Base-by-base conservation (phyloP, 2,329 filamentous ascomycete species). In the Stemphylium beticola region DNA sequence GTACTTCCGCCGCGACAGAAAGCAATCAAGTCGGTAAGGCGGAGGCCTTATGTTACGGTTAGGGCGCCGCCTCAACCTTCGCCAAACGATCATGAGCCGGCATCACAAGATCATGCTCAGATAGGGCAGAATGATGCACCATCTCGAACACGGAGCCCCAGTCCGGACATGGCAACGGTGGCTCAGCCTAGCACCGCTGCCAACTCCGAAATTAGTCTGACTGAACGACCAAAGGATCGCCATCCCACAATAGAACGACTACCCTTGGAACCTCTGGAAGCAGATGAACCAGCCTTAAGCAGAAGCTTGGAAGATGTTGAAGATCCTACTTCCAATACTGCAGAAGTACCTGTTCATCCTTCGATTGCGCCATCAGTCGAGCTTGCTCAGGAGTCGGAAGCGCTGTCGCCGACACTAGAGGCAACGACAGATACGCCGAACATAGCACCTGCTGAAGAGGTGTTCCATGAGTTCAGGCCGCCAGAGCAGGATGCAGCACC, bases 1-100 rank as follows among this genome's bases (percentile, higher is more conserved):
- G 41, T 20, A 37, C 6, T 26, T 24, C 40, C 22, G 15, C 32
- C 38, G n/a, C 56, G 49, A 22, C 18, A 42, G n/a, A 49, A 38
- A 39, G 56, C 44, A 18, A 49, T 58, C 36, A 56, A 58, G 45
- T 46, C 56, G 17, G 48, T 43, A 4, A 55, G 31, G 29, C 26
- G 41, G 38, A 34, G 34, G 2, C 15, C 41, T 36, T 32, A 39
- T 36, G 41, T 39, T 9, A 49, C n/a, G 15, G 18, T 45, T 29
- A 44, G 17, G 37, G 22, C 22, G n/a, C 40, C 32, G 17, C 43
- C 32, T 52, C 52, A 29, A 18, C n/a, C n/a, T 39, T 22, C 37
- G 17, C 18, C 20, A 22, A 32, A 29, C 17, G 39, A 40, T 4
- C 18, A 12, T 15, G 29, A 22, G 26, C 2, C 18, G 15, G 11